These are phyloP conservation scores for Allodekkera sacchari DNA, from an alignment of 805 yeast species.

Conservation along the genomic window DNA sequence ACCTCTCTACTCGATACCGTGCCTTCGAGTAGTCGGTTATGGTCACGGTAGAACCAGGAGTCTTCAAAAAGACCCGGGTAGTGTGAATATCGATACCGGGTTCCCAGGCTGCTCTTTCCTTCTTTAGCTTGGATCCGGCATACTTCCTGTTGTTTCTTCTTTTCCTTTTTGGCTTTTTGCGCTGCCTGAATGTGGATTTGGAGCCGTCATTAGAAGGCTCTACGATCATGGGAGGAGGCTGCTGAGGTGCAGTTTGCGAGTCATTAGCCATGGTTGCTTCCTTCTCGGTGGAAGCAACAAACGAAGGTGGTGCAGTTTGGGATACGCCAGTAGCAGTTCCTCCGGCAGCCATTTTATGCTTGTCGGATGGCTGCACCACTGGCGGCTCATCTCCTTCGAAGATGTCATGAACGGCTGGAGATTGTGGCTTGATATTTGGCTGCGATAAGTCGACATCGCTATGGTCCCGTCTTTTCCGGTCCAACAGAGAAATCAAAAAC, in stretches of 20 bases:
- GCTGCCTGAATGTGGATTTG: neutral
- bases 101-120: slow-evolving; percentile 44
- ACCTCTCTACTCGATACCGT: slow-evolving; percentile 35
- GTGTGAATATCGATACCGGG: slow-evolving; percentile 49
- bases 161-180: slow-evolving; percentile 2
- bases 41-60: slow-evolving; percentile 46
- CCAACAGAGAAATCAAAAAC: neutral
- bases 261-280: no score
- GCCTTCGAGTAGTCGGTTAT: slow-evolving; percentile 41
- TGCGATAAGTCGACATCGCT: neutral
- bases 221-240: neutral
- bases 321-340: neutral
- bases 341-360: slow-evolving; percentile 8
- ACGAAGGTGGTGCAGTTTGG: no score
- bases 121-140: slow-evolving; percentile 28
- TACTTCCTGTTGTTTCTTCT: slow-evolving; percentile 20
- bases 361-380: slow-evolving; percentile 6
- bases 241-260: no score
- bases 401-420: neutral
- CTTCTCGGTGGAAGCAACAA: no score
- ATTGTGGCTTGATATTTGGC: neutral
- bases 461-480: neutral
- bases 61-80: slow-evolving; percentile 41
- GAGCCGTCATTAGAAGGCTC: neutral
- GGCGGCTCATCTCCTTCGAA: neutral